These are phyloP conservation scores for Thalassiosira profunda DNA, from an alignment of 108 stramenopile genomes.

Conservation along the genomic window DNA sequence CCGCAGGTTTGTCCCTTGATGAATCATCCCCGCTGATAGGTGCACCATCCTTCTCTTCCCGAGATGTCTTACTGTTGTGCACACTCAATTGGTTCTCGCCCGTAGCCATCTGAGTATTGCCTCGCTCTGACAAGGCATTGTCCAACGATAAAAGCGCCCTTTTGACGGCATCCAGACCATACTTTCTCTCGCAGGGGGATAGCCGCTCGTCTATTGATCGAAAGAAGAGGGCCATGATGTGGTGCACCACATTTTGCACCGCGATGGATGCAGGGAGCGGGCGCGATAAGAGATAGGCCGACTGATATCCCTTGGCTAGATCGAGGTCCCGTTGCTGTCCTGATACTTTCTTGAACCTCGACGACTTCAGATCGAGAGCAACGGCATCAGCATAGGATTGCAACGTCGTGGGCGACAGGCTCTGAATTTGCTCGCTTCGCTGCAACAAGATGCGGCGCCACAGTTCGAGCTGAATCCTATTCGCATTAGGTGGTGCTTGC, in stretches of 20 bases:
- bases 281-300: not conserved
- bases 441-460: not conserved
- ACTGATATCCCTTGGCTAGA: not conserved
- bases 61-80: not conserved
- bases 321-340: not conserved
- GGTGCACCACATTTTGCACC: not conserved
- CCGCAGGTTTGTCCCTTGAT: conserved; percentile 1
- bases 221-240: conserved; percentile 2
- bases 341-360: not conserved
- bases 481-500: not conserved
- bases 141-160: not conserved
- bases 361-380: not conserved
- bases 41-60: not conserved
- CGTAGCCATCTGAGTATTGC: not conserved
- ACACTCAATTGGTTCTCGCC: not conserved
- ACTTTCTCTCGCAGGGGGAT: not conserved
- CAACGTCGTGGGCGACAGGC: not conserved
- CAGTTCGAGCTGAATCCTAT: conserved; percentile 3
- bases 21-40: not conserved
- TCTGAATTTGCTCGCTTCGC: conserved; percentile 2
- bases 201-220: conserved; percentile 2
- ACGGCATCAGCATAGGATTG: not conserved
- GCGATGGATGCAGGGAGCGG: not conserved
- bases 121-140: not conserved
- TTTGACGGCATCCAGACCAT: not conserved